These are phyloP conservation scores for Xanthoceras sorbifolium DNA, from an alignment of 345 rosid species.

Conservation along the genomic window DNA sequence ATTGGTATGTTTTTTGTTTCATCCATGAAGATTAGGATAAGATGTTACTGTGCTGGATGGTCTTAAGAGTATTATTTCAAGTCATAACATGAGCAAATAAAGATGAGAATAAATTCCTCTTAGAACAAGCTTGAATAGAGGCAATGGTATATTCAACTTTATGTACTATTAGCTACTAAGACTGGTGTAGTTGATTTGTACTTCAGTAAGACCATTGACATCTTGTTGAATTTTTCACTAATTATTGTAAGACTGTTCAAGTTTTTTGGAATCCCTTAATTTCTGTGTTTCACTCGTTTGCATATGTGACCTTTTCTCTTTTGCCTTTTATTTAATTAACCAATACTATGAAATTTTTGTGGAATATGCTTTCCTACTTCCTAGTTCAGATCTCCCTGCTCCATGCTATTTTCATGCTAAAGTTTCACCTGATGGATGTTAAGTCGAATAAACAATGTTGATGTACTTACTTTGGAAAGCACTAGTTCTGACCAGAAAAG, in stretches of 20 bases:
- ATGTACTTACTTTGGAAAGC: neutral
- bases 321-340: too few species aligned
- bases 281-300: neutral
- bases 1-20: constrained; percentile 36
- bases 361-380: neutral
- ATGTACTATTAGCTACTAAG: neutral
- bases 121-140: neutral
- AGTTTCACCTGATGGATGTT: neutral
- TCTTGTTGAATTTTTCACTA: constrained; percentile 1
- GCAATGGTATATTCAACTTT: neutral
- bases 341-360: neutral
- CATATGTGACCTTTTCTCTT: neutral
- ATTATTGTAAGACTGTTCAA: neutral
- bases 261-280: neutral
- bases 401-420: neutral
- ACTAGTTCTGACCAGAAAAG: neutral
- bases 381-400: neutral
- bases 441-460: neutral
- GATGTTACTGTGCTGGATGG: constrained; percentile 7
- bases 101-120: neutral
- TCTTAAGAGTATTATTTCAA: constrained; percentile 4
- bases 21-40: constrained; percentile 17
- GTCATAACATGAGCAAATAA: constrained; percentile 10
- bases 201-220: neutral
- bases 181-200: neutral